Conservation (phyloP, 768 basidiomycete genomes). For the Suillus ampliporus region DNA sequence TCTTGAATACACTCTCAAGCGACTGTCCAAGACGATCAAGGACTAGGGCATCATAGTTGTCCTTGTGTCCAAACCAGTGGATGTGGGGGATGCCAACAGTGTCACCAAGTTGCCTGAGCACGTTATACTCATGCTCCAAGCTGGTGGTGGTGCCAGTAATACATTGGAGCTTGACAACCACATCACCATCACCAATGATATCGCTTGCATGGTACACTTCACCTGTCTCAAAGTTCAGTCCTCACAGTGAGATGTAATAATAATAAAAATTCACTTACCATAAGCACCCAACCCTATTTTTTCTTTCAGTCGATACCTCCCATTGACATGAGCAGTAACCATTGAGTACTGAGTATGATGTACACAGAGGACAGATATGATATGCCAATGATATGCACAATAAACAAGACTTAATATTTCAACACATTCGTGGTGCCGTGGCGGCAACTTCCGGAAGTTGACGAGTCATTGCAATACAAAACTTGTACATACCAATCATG, state of each 20-base stretch:
- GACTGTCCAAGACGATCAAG: conserved; percentile 5
- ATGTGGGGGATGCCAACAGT: neutral
- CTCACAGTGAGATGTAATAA: neutral
- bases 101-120: conserved; percentile 1
- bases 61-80: neutral
- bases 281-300: neutral
- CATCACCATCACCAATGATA: neutral
- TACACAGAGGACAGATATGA: no score
- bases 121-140: neutral
- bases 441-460: no score
- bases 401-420: no score
- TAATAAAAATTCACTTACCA: neutral
- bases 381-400: no score
- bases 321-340: neutral
- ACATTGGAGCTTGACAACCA: conserved; percentile 2
- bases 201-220: neutral
- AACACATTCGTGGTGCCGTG: no score
- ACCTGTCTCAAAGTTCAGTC: neutral
- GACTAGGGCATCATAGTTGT: conserved; percentile 4
- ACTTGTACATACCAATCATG: no score
- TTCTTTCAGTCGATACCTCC: conserved; percentile 2
- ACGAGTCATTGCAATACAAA: no score
- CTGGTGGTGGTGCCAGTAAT: neutral
- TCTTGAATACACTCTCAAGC: conserved; percentile 3
- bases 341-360: no score